phyloP scores from a whole-genome alignment of 2,329 filamentous ascomycete species.

The Fusarium decemcellulare region DNA sequence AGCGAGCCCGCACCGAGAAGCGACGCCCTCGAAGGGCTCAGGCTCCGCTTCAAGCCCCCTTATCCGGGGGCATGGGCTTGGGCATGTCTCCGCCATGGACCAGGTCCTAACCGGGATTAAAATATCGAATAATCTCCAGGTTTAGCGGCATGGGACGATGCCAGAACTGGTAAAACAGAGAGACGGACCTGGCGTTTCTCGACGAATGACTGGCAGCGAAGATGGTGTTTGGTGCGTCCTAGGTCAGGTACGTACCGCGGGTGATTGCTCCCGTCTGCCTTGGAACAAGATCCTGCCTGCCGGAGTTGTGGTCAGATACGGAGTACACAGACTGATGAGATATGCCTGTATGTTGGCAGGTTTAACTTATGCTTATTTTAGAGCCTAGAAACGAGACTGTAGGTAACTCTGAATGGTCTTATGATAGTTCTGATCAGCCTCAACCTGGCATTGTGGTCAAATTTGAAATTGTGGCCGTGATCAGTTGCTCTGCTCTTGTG shows the following conservation, averaged over 20 bases:
- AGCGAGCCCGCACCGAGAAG: slow-evolving; percentile 43
- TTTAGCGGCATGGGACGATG: slow-evolving; percentile 12
- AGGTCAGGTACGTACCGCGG: slow-evolving; percentile 10
- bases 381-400: too few relatives aligned
- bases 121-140: slow-evolving; percentile 23
- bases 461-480: not conserved
- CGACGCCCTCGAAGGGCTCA: slow-evolving; percentile 34
- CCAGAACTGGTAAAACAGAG: slow-evolving; percentile 4
- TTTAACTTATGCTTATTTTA: too few relatives aligned
- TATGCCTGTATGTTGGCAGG: too few relatives aligned
- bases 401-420: too few relatives aligned
- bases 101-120: slow-evolving; percentile 32
- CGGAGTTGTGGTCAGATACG: too few relatives aligned
- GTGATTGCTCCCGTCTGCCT: not conserved
- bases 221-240: not conserved
- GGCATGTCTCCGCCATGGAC: slow-evolving; percentile 28
- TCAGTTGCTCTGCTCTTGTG: not conserved
- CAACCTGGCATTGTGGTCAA: too few relatives aligned
- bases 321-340: too few relatives aligned
- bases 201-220: not conserved
- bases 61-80: slow-evolving; percentile 31
- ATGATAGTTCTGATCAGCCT: too few relatives aligned
- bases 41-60: slow-evolving; percentile 34
- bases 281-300: too few relatives aligned
- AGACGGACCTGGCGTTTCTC: not conserved